Conservation (phyloP, 2,329 filamentous ascomycete species). For the Penicillium fuscoglaucum region DNA sequence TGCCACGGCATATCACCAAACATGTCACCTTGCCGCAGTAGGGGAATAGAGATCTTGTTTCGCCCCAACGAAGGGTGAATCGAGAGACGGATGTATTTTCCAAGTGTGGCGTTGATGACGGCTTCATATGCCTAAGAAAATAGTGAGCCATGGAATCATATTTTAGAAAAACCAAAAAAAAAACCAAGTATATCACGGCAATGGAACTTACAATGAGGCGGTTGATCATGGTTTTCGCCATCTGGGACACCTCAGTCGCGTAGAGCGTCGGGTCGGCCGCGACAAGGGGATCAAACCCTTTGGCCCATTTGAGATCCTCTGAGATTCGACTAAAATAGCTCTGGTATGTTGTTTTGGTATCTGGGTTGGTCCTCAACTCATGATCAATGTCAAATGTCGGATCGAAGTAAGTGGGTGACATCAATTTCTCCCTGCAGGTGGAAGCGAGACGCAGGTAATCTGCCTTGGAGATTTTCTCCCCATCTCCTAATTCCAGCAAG, state of each 20-base stretch:
- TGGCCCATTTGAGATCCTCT: conserved; percentile 12
- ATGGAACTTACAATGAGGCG: conserved; percentile 3
- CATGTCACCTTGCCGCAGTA: conserved; percentile 3
- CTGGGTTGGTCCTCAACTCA: conserved; percentile 8
- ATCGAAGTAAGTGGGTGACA: conserved; percentile 9
- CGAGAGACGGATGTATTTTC: conserved; percentile 9
- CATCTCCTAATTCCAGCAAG: conserved; percentile 1
- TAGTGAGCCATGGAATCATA: not conserved
- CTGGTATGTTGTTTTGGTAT: conserved; percentile 7
- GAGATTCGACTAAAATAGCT: conserved; percentile 11
- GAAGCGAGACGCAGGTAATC: conserved; percentile 9
- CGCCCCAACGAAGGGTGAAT: conserved; percentile 9
- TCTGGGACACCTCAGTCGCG: conserved; percentile 2
- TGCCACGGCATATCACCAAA: conserved; percentile 14
- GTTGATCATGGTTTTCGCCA: conserved; percentile 11
- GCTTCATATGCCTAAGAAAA: conserved; percentile 7
- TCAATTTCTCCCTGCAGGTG: conserved; percentile 7
- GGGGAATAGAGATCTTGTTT: conserved; percentile 10
- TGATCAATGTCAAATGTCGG: conserved; percentile 4
- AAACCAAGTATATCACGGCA: not conserved
- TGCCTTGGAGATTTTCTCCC: conserved; percentile 4
- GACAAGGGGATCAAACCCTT: conserved; percentile 5
- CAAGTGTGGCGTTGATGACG: conserved; percentile 2
- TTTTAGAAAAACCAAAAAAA: not conserved
- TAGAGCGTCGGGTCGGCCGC: conserved; percentile 2